These are phyloP conservation scores for Claviceps capensis DNA, from an alignment of 2,329 filamentous ascomycete genomes.

Conservation along the genomic window DNA sequence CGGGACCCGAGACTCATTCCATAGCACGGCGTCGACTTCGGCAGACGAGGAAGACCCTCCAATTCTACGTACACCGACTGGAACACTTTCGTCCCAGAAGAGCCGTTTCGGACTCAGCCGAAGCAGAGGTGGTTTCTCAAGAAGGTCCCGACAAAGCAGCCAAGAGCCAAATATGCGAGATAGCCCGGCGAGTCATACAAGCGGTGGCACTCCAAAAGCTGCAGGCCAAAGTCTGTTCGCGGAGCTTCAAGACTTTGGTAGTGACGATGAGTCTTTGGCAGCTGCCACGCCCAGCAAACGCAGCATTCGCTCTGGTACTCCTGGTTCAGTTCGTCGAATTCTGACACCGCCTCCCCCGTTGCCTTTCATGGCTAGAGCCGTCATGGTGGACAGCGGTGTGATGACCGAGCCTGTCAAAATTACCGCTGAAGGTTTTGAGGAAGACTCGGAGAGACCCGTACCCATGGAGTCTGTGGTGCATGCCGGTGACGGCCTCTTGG, in stretches of 20 bases:
- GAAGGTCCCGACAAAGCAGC: constrained; percentile 47
- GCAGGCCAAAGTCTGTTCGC: constrained; percentile 73
- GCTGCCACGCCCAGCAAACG: constrained; percentile 41
- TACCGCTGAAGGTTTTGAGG: constrained; percentile 7
- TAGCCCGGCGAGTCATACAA: constrained; percentile 44
- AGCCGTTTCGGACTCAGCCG: constrained; percentile 61
- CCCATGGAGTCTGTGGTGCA: constrained; percentile 30
- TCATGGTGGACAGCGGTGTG: constrained; percentile 46
- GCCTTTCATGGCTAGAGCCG: constrained; percentile 34
- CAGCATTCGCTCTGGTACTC: constrained; percentile 32
- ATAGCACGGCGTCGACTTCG: constrained; percentile 83
- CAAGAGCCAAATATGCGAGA: constrained; percentile 44
- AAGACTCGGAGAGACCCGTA: constrained; percentile 17
- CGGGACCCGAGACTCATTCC: constrained; percentile 51
- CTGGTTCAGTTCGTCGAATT: constrained; percentile 30
- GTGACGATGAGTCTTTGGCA: constrained; percentile 58
- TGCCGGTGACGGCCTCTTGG: constrained; percentile 11
- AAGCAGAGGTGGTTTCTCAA: constrained; percentile 42
- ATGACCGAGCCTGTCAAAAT: constrained; percentile 46
- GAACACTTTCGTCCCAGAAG: constrained; percentile 47
- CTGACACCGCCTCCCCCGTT: constrained; percentile 33
- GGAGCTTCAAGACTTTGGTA: constrained; percentile 70
- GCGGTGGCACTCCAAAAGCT: constrained; percentile 37
- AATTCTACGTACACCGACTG: constrained; percentile 47
- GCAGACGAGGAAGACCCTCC: constrained; percentile 53